Base-by-base conservation (phyloP, 2,329 filamentous ascomycete species). In the Penicillium sclerotiorum region DNA sequence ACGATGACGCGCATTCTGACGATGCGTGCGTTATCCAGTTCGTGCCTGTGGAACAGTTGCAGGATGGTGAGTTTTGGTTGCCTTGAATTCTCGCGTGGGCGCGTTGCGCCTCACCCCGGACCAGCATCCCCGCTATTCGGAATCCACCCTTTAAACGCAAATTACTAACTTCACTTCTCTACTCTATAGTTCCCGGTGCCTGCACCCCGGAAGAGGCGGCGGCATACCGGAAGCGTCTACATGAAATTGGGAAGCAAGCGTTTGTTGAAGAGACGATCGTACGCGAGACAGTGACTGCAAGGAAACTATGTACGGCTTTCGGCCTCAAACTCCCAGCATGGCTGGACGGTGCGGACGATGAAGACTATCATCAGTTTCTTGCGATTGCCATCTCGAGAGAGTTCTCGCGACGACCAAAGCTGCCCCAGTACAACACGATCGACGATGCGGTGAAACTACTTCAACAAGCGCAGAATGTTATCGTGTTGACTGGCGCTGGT, bases 401-500 rank as follows among this genome's bases (percentile, higher is more conserved):
- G 71, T 80, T 95, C 59, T 83, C 83, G 47, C 94, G 90, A 72
- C 85, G 93, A 41, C 83, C 85, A 57, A 95, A 96, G 70, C 78
- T 97, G 43, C 68, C 78, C 18, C 78, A 86, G 53, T 92, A 90
- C 79, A 96, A 96, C 75, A 86, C 87, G 1, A 80, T 97, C 45
- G 88, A 95, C 57, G 91, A 99, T 72, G 94, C 90, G 4, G 91
- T 94, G 8, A 74, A 79, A 12, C 77, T 99, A 43, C 80, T 99
- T 36, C 79, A 83, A 60, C 81, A 82, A 51, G 84, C 86, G 49
- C 83, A 83, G 59, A 95, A 96, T 70, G 92, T 99, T 69, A 84
- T 99, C 64, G 88, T 97, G 57, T 83, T 99, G 59, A 97, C 94
- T 1, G 94, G 94, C 44, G 94, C 94, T 15, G 94, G 94, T 59